Evolutionary conservation across 805 yeast genomes (phyloP).

Genomic region (Yamadazyma tumulicola): DNA sequence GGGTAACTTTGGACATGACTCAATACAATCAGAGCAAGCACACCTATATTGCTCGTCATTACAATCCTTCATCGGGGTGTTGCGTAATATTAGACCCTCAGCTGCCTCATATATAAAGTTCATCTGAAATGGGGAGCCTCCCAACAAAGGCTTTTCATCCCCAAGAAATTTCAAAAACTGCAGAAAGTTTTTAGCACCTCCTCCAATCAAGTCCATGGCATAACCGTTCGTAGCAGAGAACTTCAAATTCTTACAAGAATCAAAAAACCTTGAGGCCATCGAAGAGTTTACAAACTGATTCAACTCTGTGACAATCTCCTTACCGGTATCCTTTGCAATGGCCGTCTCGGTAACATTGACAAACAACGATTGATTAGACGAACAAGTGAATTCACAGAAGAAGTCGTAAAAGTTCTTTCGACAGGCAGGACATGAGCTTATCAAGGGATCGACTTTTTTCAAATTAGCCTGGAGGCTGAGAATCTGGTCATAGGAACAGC

Average conservation of each 20-base stretch:
- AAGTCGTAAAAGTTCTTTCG: slow-evolving; percentile 76
- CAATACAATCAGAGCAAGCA: slow-evolving; percentile 88
- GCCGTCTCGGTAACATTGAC: slow-evolving; percentile 60
- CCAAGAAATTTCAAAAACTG: slow-evolving; percentile 86
- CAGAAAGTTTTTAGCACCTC: slow-evolving; percentile 79
- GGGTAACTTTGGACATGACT: slow-evolving; percentile 70
- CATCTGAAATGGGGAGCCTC: slow-evolving; percentile 95
- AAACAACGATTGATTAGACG: slow-evolving; percentile 76
- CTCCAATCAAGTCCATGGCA: slow-evolving; percentile 96
- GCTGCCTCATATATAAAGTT: slow-evolving; percentile 54
- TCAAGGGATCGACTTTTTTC: slow-evolving; percentile 38
- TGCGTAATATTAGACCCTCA: slow-evolving; percentile 18
- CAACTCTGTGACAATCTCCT: slow-evolving; percentile 66
- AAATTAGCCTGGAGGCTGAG: slow-evolving; percentile 49
- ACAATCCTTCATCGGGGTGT: slow-evolving; percentile 46
- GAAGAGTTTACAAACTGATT: slow-evolving; percentile 55
- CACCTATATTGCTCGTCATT: slow-evolving; percentile 66
- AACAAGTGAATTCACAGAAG: slow-evolving; percentile 87
- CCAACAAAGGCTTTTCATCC: slow-evolving; percentile 88
- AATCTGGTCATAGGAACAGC: slow-evolving; percentile 72
- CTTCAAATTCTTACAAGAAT: slow-evolving; percentile 85
- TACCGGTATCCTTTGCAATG: slow-evolving; percentile 45
- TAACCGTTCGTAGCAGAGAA: slow-evolving; percentile 93
- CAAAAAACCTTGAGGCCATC: slow-evolving; percentile 65
- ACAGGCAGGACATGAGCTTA: slow-evolving; percentile 80